Percentiles rank a stretch among this genome's conserved stretches.
Conservation (phyloP, 106 monocot genomes). For the Dendrobium huoshanense region DNA sequence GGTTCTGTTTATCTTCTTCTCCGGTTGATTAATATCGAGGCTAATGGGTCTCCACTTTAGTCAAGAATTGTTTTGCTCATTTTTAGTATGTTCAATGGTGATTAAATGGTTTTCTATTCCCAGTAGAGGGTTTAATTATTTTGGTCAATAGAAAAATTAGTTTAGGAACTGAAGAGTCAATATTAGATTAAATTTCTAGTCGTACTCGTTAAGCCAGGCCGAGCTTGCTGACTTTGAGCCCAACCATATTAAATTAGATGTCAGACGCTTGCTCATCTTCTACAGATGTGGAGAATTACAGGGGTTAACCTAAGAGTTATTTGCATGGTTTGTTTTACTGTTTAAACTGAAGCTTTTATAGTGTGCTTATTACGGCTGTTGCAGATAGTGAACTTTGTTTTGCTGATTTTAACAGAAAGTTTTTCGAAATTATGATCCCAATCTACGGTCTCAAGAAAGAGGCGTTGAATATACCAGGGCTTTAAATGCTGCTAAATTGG, state of each 20-base stretch:
- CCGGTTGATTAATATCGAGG: background rate
- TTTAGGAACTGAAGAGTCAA: background rate
- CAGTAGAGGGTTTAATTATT: background rate
- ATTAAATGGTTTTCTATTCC: background rate
- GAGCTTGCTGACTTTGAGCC: background rate
- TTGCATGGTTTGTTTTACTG: background rate
- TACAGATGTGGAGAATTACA: background rate
- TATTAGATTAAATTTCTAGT: background rate
- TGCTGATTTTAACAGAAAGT: slow-evolving; percentile 56
- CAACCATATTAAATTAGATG: background rate
- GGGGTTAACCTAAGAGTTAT: background rate
- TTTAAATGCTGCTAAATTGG: slow-evolving; percentile 87
- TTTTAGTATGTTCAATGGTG: background rate
- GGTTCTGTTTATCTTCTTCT: no score
- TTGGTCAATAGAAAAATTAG: background rate
- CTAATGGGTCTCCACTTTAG: background rate
- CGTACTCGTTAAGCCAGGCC: background rate
- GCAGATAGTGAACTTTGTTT: slow-evolving; percentile 1
- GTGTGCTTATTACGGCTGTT: background rate
- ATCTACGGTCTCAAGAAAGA: slow-evolving; percentile 68
- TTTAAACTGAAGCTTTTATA: background rate
- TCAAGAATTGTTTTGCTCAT: background rate
- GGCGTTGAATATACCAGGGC: slow-evolving; percentile 89
- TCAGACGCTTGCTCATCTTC: background rate
- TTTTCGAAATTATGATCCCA: slow-evolving; percentile 87